phyloP scores from a whole-genome alignment of 2,329 filamentous ascomycete genomes.

The Fusarium subtropicale region DNA sequence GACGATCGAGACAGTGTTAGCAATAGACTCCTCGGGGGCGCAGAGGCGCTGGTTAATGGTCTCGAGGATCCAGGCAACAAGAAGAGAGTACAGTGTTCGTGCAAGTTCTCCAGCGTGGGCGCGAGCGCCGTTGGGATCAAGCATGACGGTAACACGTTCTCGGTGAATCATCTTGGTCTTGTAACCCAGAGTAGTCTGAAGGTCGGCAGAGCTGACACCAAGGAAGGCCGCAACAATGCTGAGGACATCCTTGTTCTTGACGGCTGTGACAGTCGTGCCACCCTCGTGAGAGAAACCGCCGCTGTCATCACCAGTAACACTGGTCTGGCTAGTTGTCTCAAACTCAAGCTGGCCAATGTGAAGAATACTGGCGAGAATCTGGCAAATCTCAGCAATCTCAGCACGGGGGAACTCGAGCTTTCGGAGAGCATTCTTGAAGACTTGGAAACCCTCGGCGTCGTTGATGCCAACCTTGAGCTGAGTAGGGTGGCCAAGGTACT shows the following conservation, averaged over 20 bases:
- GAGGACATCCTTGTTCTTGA: conserved; percentile 93
- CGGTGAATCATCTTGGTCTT: conserved; percentile 97
- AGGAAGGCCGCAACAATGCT: conserved; percentile 92
- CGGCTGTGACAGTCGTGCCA: conserved; percentile 83
- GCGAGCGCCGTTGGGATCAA: conserved; percentile 90
- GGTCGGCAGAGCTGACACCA: conserved; percentile 81
- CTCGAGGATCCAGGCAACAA: conserved; percentile 95
- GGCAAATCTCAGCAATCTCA: conserved; percentile 97
- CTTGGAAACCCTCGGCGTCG: conserved; percentile 92
- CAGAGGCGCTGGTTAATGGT: conserved; percentile 90
- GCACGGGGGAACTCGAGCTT: conserved; percentile 94
- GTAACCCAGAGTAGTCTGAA: conserved; percentile 91
- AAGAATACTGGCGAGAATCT: conserved; percentile 92
- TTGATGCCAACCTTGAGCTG: conserved; percentile 98
- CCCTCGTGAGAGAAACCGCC: conserved; percentile 97
- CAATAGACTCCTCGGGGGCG: conserved; percentile 86
- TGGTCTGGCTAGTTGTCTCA: conserved; percentile 81
- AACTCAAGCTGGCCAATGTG: conserved; percentile 98
- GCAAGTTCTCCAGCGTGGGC: conserved; percentile 95
- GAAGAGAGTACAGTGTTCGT: conserved; percentile 89
- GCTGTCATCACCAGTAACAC: conserved; percentile 85
- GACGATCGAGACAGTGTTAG: conserved; percentile 93
- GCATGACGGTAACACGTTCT: conserved; percentile 98
- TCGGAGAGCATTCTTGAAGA: conserved; percentile 95
- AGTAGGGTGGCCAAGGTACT: conserved; percentile 94